Conservation (phyloP, 805 yeast genomes). For the Ogataea dorogensis region DNA sequence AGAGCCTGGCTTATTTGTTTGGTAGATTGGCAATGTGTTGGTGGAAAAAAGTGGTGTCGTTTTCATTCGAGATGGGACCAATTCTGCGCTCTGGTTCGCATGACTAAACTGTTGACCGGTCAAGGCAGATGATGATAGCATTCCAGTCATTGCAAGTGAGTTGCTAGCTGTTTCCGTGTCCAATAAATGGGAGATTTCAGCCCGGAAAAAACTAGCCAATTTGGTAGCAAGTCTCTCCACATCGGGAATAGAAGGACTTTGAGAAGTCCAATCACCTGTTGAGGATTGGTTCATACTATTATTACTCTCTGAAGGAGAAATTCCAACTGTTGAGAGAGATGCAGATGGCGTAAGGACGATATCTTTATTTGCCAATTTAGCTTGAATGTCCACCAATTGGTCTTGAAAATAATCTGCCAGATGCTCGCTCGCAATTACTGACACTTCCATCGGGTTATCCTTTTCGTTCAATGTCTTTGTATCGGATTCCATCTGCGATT, state of each 20-base stretch:
- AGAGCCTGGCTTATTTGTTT: slow-evolving; percentile 6
- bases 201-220: slow-evolving; percentile 12
- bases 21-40: slow-evolving; percentile 14
- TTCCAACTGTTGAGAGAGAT: slow-evolving; percentile 12
- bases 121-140: slow-evolving; percentile 13
- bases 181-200: slow-evolving; percentile 10
- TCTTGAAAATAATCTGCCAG: slow-evolving; percentile 10
- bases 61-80: slow-evolving; percentile 6
- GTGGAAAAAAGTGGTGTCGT: slow-evolving; percentile 14
- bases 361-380: slow-evolving; percentile 11
- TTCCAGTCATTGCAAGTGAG: slow-evolving; percentile 11
- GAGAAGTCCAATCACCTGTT: slow-evolving; percentile 3
- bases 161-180: slow-evolving; percentile 14
- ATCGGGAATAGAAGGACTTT: slow-evolving; percentile 4
- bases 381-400: slow-evolving; percentile 17
- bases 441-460: not conserved
- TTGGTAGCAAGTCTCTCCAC: slow-evolving; percentile 10
- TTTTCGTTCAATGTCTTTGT: slow-evolving; percentile 1
- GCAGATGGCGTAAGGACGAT: slow-evolving; percentile 11
- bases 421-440: slow-evolving; percentile 7
- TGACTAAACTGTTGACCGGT: slow-evolving; percentile 17
- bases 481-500: not conserved
- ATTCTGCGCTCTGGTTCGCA: slow-evolving; percentile 3
- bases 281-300: slow-evolving; percentile 1
- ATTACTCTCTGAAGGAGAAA: slow-evolving; percentile 8